Percentiles rank a stretch among this genome's conserved stretches.
phyloP scores from a whole-genome alignment of 2,329 filamentous ascomycete species.

The Microdochium trichocladiopsis region DNA sequence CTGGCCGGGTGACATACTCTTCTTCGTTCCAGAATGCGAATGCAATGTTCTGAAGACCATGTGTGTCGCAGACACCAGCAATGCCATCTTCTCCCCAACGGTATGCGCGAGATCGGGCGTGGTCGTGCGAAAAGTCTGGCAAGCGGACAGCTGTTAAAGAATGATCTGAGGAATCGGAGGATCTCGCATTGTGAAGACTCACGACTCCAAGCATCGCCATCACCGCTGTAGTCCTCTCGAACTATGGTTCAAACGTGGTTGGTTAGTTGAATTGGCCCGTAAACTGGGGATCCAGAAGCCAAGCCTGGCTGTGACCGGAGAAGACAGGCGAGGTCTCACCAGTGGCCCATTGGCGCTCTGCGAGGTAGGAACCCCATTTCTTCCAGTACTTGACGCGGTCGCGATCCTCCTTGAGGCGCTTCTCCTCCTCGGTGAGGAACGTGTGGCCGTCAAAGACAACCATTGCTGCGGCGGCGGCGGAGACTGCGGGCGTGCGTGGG shows the following conservation, averaged over 20 bases:
- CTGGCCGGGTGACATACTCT: constrained; percentile 51
- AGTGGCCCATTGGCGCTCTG: constrained; percentile 93
- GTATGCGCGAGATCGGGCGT: constrained; percentile 81
- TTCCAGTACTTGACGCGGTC: constrained; percentile 91
- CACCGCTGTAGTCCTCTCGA: constrained; percentile 82
- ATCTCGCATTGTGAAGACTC: constrained; percentile 31
- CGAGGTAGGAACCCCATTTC: constrained; percentile 92
- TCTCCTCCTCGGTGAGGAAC: constrained; percentile 85
- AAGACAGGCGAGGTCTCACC: constrained; percentile 46
- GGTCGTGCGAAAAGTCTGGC: constrained; percentile 86
- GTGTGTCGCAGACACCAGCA: constrained; percentile 85
- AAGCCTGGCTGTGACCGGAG: too few relatives aligned
- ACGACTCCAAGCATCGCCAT: constrained; percentile 96
- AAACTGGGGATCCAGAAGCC: too few relatives aligned
- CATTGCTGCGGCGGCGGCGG: constrained; percentile 45
- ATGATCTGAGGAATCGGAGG: constrained; percentile 3
- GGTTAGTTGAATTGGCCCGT: too few relatives aligned
- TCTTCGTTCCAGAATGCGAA: constrained; percentile 98
- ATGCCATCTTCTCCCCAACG: constrained; percentile 97
- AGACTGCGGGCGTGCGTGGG: background rate
- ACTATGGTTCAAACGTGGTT: constrained; percentile 39
- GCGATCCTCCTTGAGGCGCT: constrained; percentile 78
- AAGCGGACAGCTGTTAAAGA: constrained; percentile 15
- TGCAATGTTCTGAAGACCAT: constrained; percentile 84
- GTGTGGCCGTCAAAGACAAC: constrained; percentile 85